Evolutionary conservation across 306 rosid species (phyloP).

Genomic region (barrel medic (Medicago truncatula)): MtrunA17r5.0-ANR NC_053043.1:1021501-1022000

Average conservation of each 20-base stretch:
- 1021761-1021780: background rate
- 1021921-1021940: background rate
- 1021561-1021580: background rate
- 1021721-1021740: background rate
- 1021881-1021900: background rate
- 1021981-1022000: background rate
- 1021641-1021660: background rate
- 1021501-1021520: background rate
- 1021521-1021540: background rate
- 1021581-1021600: background rate
- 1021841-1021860: background rate
- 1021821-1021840: background rate
- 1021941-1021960: too few relatives aligned
- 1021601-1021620: too few relatives aligned
- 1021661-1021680: background rate
- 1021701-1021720: background rate
- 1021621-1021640: background rate
- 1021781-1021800: background rate
- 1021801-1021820: background rate
- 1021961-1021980: background rate
- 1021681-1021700: background rate
- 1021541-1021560: background rate
- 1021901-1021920: background rate
- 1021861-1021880: too few relatives aligned
- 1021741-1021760: too few relatives aligned